Conservation (phyloP, 331 rosid genomes). For the Stylosanthes scabra region DNA sequence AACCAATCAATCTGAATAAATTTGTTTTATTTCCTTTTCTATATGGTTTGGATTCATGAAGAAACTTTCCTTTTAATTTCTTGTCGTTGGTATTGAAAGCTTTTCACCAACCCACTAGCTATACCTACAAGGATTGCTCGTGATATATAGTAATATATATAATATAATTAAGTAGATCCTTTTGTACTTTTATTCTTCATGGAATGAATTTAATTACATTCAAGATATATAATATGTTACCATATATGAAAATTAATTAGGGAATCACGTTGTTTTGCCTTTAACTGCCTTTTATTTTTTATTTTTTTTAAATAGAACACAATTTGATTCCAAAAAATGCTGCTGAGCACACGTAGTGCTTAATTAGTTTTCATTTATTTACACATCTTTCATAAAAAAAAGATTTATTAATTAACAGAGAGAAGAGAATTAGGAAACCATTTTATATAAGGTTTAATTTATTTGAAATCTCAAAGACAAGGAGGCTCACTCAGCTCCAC, state of each 20-base stretch:
- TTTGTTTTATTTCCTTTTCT: not conserved
- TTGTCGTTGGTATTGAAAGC: not conserved
- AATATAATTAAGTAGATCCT: not conserved
- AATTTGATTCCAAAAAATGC: too few relatives aligned
- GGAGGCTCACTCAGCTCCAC: conserved; percentile 30
- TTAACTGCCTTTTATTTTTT: too few relatives aligned
- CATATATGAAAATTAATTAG: not conserved
- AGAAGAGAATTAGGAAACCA: too few relatives aligned
- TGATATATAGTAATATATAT: not conserved
- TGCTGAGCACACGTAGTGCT: too few relatives aligned
- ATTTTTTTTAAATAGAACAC: too few relatives aligned
- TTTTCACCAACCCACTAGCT: conserved; percentile 40
- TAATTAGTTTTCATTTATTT: too few relatives aligned
- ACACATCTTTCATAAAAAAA: too few relatives aligned
- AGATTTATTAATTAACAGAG: too few relatives aligned
- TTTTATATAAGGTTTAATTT: too few relatives aligned
- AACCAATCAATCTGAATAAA: not conserved
- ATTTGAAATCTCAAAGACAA: conserved; percentile 5
- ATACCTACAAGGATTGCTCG: not conserved
- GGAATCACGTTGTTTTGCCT: too few relatives aligned
- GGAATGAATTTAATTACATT: not conserved
- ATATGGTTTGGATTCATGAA: not conserved
- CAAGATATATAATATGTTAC: not conserved
- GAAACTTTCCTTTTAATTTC: not conserved
- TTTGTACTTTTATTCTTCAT: not conserved